These are phyloP conservation scores for Venustampulla echinocandica DNA, from an alignment of 495 filamentous ascomycete genomes.

Conservation along the genomic window DNA sequence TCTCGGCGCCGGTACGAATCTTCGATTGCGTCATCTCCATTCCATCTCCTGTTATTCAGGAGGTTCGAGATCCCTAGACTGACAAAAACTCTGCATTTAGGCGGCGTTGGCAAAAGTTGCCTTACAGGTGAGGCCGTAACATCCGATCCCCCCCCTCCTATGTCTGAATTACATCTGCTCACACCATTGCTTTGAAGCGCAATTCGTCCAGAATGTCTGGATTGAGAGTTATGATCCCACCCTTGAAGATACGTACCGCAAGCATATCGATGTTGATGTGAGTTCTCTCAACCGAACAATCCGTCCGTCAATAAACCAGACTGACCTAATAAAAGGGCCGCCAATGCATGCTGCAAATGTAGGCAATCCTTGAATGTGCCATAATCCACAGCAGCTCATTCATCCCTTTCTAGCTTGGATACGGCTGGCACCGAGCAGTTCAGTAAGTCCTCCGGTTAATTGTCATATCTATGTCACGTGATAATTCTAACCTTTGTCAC, in stretches of 20 bases:
- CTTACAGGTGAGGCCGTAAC: slow-evolving; percentile 66
- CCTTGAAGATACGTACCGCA: slow-evolving; percentile 96
- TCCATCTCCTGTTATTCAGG: slow-evolving; percentile 1
- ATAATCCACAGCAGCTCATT: slow-evolving; percentile 11
- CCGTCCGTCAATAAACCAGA: slow-evolving; percentile 9
- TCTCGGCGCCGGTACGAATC: slow-evolving; percentile 65
- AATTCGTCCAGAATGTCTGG: slow-evolving; percentile 99
- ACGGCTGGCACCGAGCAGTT: slow-evolving; percentile 98
- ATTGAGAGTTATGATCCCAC: slow-evolving; percentile 99
- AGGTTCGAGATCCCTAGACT: slow-evolving; percentile 13
- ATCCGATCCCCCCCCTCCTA: neutral
- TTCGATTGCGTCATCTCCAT: neutral
- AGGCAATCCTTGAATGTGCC: slow-evolving; percentile 28
- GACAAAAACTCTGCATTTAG: slow-evolving; percentile 40
- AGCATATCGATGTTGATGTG: slow-evolving; percentile 92
- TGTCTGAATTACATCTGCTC: slow-evolving; percentile 10
- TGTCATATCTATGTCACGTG: slow-evolving; percentile 16
- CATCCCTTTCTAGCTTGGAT: slow-evolving; percentile 57
- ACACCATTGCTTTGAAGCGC: slow-evolving; percentile 47
- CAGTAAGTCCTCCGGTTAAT: slow-evolving; percentile 48
- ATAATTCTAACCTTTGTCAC: slow-evolving; percentile 13
- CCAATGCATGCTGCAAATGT: slow-evolving; percentile 96
- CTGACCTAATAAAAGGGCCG: slow-evolving; percentile 54
- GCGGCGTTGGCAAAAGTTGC: slow-evolving; percentile 97
- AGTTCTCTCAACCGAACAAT: slow-evolving; percentile 24